phyloP scores from a whole-genome alignment of 139 green algal species.

The Picochlorum sp. region DNA sequence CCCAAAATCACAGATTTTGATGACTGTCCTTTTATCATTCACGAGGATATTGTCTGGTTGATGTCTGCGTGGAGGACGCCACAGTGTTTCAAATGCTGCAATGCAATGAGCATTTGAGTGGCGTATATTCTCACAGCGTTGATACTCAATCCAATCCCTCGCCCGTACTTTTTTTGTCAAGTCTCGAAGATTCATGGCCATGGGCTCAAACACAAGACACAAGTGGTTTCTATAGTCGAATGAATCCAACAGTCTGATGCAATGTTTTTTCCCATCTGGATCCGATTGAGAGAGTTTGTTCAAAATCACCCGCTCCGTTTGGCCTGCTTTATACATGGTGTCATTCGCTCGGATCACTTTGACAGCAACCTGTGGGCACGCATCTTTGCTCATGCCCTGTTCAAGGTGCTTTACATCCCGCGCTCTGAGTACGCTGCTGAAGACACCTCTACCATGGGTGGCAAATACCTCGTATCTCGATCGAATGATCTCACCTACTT shows the following conservation, averaged over 20 bases:
- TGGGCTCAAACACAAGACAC: conserved; percentile 90
- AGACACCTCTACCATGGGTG: conserved; percentile 83
- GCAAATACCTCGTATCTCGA: conserved; percentile 65
- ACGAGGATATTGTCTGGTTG: conserved; percentile 99
- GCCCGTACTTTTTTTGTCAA: conserved; percentile 94
- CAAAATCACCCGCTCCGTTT: conserved; percentile 75
- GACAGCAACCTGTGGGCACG: conserved; percentile 65
- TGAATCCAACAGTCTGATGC: conserved; percentile 73
- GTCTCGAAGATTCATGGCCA: conserved; percentile 87
- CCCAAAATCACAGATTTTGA: conserved; percentile 93
- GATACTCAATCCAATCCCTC: conserved; percentile 89
- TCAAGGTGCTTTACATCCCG: conserved; percentile 43
- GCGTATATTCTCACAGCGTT: conserved; percentile 83
- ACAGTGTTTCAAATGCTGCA: conserved; percentile 76
- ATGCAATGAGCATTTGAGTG: conserved; percentile 83
- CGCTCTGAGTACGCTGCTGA: conserved; percentile 84
- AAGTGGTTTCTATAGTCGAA: conserved; percentile 95
- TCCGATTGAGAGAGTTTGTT: conserved; percentile 69
- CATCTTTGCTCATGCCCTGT: neutral
- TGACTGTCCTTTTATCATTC: conserved; percentile 61
- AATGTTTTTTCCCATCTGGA: conserved; percentile 78
- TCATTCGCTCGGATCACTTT: conserved; percentile 84
- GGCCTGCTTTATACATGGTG: conserved; percentile 64
- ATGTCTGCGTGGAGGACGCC: conserved; percentile 95
- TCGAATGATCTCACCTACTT: conserved; percentile 84